Evolutionary conservation across 31 red algal genomes (phyloP).

Genomic region (Porphyra umbilicalis): DNA sequence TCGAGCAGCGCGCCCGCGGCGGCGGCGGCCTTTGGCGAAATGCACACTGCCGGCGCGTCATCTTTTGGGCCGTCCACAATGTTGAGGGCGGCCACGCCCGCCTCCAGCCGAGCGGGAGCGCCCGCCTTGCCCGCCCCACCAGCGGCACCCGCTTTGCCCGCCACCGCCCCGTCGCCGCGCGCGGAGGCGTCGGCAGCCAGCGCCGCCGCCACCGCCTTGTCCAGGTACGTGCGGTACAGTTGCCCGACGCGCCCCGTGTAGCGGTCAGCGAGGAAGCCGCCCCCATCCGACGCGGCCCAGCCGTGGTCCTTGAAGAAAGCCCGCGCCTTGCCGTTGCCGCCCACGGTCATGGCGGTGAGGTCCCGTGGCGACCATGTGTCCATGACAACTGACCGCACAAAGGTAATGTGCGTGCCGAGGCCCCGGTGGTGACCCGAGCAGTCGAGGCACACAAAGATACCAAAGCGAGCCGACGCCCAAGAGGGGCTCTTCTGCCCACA

Average conservation of each 20-base stretch:
- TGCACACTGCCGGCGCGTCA: not conserved
- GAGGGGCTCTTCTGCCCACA: conserved; percentile 72
- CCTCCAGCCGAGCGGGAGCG: not conserved
- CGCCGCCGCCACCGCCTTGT: conserved; percentile 19
- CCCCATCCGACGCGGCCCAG: conserved; percentile 39
- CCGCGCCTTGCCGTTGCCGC: conserved; percentile 83
- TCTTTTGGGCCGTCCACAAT: not conserved
- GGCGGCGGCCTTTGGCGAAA: conserved; percentile 9
- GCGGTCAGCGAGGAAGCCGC: conserved; percentile 49
- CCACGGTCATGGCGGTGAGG: conserved; percentile 60
- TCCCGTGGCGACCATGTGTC: conserved; percentile 82
- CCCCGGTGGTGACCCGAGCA: conserved; percentile 81
- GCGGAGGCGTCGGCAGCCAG: not conserved
- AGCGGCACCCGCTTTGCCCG: not conserved
- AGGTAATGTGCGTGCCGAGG: conserved; percentile 89
- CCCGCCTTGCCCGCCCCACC: not conserved
- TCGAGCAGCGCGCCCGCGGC: conserved; percentile 3
- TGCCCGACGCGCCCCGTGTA: conserved; percentile 74
- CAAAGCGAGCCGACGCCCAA: conserved; percentile 78
- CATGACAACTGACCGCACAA: conserved; percentile 88
- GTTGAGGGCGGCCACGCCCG: not conserved
- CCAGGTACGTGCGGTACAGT: conserved; percentile 54
- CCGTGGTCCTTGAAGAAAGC: conserved; percentile 78
- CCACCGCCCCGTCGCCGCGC: conserved; percentile 2
- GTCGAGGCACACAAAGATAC: conserved; percentile 93